Evolutionary conservation across 164 flowering plant genomes (phyloP).

Genomic region (Vitis vinifera): ASM3070453v1 NC_081816.1:1523501-1524000

Average conservation of each 20-base stretch:
- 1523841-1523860: neutral
- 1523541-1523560: constrained; percentile 40
- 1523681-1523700: neutral
- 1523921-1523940: neutral
- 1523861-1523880: neutral
- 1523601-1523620: constrained; percentile 79
- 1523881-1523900: neutral
- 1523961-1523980: neutral
- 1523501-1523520: constrained; percentile 66
- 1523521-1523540: constrained; percentile 53
- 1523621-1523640: constrained; percentile 68
- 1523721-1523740: constrained; percentile 35
- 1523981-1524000: neutral
- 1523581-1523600: constrained; percentile 60
- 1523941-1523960: neutral
- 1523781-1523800: constrained; percentile 33
- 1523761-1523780: constrained; percentile 29
- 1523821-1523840: constrained; percentile 1
- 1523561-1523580: constrained; percentile 79
- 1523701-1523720: constrained; percentile 25
- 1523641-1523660: neutral
- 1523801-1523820: constrained; percentile 26
- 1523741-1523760: constrained; percentile 26
- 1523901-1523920: neutral
- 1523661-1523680: neutral